phyloP scores from a whole-genome alignment of 257 asterid genomes.

The Solanum piurae region DNA sequence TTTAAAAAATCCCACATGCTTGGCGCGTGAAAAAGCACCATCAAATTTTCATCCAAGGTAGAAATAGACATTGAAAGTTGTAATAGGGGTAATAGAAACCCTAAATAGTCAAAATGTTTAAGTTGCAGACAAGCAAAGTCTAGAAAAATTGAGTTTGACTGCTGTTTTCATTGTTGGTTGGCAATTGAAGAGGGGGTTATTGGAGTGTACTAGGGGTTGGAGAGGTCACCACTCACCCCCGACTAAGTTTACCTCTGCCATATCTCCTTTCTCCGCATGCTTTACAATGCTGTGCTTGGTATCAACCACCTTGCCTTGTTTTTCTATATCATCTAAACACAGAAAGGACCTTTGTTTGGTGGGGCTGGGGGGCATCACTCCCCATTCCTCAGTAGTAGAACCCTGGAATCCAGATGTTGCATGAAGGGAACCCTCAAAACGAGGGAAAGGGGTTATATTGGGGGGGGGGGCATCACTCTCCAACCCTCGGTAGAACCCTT shows the following conservation, averaged over 20 bases:
- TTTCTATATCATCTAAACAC: neutral
- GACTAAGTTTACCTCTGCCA: neutral
- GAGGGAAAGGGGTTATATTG: neutral
- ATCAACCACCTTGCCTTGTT: neutral
- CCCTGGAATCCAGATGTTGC: neutral
- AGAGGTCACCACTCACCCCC: neutral
- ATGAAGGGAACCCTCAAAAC: neutral
- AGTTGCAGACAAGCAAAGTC: neutral
- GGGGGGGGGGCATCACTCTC: neutral
- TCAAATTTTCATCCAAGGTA: neutral
- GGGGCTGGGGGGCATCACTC: neutral
- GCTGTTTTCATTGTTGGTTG: neutral
- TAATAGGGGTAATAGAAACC: neutral
- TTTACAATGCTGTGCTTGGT: neutral
- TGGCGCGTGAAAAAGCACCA: neutral
- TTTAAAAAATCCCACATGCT: neutral
- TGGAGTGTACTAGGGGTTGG: neutral
- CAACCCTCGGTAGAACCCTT: neutral
- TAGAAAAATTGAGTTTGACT: neutral
- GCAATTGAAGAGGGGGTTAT: neutral
- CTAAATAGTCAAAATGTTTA: neutral
- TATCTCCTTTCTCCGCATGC: neutral
- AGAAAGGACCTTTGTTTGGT: neutral
- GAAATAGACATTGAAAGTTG: neutral
- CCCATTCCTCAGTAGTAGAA: neutral